Evolutionary conservation across 805 yeast species (phyloP), one percentile per base, ranked within the genome.

Genomic region (Hemisphaericaspora nanyangensis): DNA sequence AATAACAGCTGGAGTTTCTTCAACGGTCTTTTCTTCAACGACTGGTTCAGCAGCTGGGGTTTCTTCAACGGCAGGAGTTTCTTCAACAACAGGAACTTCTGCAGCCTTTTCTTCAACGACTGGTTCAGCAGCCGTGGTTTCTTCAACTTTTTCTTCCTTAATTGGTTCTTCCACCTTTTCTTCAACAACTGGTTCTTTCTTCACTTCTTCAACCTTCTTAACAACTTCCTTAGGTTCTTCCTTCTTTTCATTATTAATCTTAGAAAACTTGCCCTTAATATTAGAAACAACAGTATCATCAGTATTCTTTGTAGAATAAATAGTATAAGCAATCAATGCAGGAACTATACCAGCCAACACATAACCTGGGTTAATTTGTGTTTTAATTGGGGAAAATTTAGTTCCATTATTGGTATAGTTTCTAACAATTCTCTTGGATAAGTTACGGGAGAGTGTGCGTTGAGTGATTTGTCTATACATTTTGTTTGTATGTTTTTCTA

Each of bases 381-480:
- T 4, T 12, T 22, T 29, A 20, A 22, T 22, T 22, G 31, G 31
- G 3, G 31, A 15, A 29, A 15, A 17, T 17, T 8, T 7, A 29
- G 17, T 20, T n/a, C n/a, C n/a, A 10, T 28, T 12, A 31, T 29
- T 17, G 28, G 15, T 10, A 32, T 24, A 28, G 20, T 38, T 35
- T 42, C 25, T 35, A 17, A 40, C 29, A 16, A 39, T 28, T 28
- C 44, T 44, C 26, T 39, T 43, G 7, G 38, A 40, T 10, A 34
- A 17, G n/a, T 41, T 49, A 35, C 51, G 48, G 17, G 40, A 17
- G 13, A 38, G 30, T 19, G 40, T 16, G 11, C 48, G 42, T 40
- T 49, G 51, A 34, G 45, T 36, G 29, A 48, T 33, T 32, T 40
- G 35, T 53, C 59, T 53, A 42, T 42, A 54, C 58, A 54, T 54